phyloP scores from a whole-genome alignment of 2,329 filamentous ascomycete species.

The Pseudopyrenochaeta lycopersici region DNA sequence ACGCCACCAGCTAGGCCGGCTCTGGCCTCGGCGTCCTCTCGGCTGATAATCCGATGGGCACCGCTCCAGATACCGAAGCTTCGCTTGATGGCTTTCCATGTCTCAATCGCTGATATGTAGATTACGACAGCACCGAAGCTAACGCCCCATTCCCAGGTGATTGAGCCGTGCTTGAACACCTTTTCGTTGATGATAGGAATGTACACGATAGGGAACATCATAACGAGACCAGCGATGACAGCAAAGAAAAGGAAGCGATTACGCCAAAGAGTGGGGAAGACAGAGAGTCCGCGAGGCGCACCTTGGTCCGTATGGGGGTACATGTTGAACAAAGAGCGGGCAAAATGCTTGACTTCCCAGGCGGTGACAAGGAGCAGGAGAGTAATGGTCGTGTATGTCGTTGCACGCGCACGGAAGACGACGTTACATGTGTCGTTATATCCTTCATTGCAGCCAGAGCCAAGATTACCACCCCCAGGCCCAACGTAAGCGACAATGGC shows the following conservation, averaged over 20 bases:
- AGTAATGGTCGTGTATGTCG: conserved; percentile 56
- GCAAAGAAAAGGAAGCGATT: conserved; percentile 58
- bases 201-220: conserved; percentile 57
- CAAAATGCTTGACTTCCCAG: conserved; percentile 59
- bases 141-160: conserved; percentile 59
- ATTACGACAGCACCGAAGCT: conserved; percentile 52
- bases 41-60: conserved; percentile 37
- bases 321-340: conserved; percentile 56
- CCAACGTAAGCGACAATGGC: conserved; percentile 55
- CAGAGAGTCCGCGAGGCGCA: conserved; percentile 37
- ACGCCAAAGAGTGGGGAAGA: conserved; percentile 52
- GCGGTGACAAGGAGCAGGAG: conserved; percentile 57
- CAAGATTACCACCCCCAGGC: conserved; percentile 53
- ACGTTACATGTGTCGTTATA: conserved; percentile 54
- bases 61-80: conserved; percentile 46
- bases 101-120: conserved; percentile 54
- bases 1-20: conserved; percentile 26
- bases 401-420: conserved; percentile 56
- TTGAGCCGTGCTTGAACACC: conserved; percentile 56
- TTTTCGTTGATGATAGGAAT: conserved; percentile 56
- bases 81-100: conserved; percentile 57
- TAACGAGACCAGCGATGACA: conserved; percentile 51
- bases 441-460: conserved; percentile 55
- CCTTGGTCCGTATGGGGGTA: conserved; percentile 43
- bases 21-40: conserved; percentile 48